These are phyloP conservation scores for Stachybotrys chartarum DNA, from an alignment of 2,329 filamentous ascomycete species.

Conservation along the genomic window DNA sequence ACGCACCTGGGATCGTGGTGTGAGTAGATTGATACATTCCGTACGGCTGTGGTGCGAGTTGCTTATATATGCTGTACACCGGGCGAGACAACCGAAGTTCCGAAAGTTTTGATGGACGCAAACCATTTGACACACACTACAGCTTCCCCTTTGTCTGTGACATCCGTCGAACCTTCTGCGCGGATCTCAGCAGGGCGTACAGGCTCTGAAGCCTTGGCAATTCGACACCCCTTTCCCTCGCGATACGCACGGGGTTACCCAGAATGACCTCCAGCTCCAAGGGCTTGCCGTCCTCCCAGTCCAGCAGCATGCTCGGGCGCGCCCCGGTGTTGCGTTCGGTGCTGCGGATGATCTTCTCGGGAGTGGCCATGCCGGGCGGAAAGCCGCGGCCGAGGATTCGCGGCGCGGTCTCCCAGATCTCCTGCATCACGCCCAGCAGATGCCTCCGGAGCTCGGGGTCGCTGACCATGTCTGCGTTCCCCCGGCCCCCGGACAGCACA, in stretches of 20 bases:
- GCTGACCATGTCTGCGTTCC: constrained; percentile 58
- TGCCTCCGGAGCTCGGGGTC: constrained; percentile 57
- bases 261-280: constrained; percentile 69
- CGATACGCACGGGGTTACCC: constrained; percentile 62
- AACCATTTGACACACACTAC: constrained; percentile 9
- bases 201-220: constrained; percentile 60
- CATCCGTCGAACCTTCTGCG: constrained; percentile 45
- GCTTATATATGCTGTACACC: no score
- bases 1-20: no score
- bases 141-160: constrained; percentile 24
- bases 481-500: constrained; percentile 56
- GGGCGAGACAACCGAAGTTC: no score
- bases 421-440: constrained; percentile 59
- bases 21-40: no score
- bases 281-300: constrained; percentile 59
- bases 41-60: no score
- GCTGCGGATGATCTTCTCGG: constrained; percentile 56
- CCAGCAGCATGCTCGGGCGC: constrained; percentile 60
- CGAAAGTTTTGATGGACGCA: neutral
- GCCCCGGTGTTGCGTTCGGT: constrained; percentile 59
- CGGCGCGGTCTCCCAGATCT: constrained; percentile 59
- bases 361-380: constrained; percentile 48
- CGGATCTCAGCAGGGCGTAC: constrained; percentile 58
- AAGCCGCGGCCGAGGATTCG: constrained; percentile 55
- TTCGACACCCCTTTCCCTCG: constrained; percentile 52